Percentiles rank a stretch among this genome's conserved stretches.
Conservation (phyloP, 2,329 filamentous ascomycete species). For the Claviceps arundinis region DNA sequence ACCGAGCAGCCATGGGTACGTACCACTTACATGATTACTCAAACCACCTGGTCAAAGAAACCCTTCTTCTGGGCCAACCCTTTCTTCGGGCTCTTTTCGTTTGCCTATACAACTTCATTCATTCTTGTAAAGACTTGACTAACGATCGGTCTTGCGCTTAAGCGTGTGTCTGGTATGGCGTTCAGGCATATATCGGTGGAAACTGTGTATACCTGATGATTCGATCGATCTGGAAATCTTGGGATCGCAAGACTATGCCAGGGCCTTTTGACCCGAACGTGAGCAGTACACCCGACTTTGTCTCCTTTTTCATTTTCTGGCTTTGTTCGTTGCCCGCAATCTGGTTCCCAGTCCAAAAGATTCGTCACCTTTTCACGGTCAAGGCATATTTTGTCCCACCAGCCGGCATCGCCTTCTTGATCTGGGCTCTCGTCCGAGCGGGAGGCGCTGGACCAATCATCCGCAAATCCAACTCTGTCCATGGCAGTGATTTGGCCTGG, state of each 20-base stretch:
- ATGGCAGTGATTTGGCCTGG: constrained; percentile 65
- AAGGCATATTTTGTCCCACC: constrained; percentile 75
- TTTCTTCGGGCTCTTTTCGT: background rate
- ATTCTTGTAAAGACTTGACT: background rate
- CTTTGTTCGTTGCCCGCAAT: constrained; percentile 66
- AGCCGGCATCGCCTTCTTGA: constrained; percentile 75
- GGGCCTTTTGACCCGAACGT: constrained; percentile 53
- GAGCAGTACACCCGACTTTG: constrained; percentile 61
- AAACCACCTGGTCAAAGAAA: background rate
- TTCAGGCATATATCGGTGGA: constrained; percentile 75
- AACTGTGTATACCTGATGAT: constrained; percentile 85
- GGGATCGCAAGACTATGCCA: constrained; percentile 44
- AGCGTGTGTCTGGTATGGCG: constrained; percentile 78
- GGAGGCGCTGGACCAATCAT: constrained; percentile 76
- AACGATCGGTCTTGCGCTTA: background rate
- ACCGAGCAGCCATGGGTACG: constrained; percentile 65
- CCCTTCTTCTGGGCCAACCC: background rate
- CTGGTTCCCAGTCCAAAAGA: constrained; percentile 80
- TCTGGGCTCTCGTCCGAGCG: constrained; percentile 73
- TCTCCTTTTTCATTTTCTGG: constrained; percentile 84
- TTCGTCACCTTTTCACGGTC: constrained; percentile 80
- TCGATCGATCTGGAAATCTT: constrained; percentile 63
- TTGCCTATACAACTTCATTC: background rate
- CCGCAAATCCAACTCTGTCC: constrained; percentile 46
- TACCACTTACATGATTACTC: background rate